A percentile compares a stretch with the other conserved stretches of the same genome.
Evolutionary conservation across 768 basidiomycete genomes (phyloP).

Genomic region (Tricholoma hemisulphureum): DNA sequence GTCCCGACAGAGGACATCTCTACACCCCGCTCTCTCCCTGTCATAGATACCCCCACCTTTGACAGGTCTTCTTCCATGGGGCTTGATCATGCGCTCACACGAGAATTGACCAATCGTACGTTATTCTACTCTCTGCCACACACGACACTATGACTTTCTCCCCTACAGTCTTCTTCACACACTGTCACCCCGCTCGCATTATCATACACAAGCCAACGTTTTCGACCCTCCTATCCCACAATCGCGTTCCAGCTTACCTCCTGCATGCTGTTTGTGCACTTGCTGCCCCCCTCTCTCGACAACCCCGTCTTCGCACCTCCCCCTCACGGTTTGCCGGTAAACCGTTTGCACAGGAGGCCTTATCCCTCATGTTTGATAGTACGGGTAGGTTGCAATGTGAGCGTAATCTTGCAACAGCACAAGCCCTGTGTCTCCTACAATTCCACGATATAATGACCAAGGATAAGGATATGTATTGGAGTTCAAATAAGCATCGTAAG

Average conservation of each 20-base stretch:
- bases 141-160: slow-evolving; percentile 4
- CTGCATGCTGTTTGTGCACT: slow-evolving; percentile 75
- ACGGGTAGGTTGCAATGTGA: slow-evolving; percentile 62
- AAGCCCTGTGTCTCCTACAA: slow-evolving; percentile 73
- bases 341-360: slow-evolving; percentile 59
- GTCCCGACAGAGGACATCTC: slow-evolving; percentile 37
- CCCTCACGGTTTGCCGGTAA: slow-evolving; percentile 57
- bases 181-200: slow-evolving; percentile 73
- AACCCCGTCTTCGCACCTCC: slow-evolving; percentile 55
- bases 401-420: slow-evolving; percentile 67
- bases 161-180: slow-evolving; percentile 72
- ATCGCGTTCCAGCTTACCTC: slow-evolving; percentile 67
- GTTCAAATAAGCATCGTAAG: slow-evolving; percentile 51
- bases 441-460: slow-evolving; percentile 58
- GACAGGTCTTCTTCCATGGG: slow-evolving; percentile 44
- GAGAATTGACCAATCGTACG: slow-evolving; percentile 75
- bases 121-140: slow-evolving; percentile 14
- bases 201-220: slow-evolving; percentile 82
- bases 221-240: slow-evolving; percentile 59
- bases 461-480: slow-evolving; percentile 36
- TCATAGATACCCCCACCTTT: slow-evolving; percentile 40
- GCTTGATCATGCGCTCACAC: slow-evolving; percentile 61
- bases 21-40: slow-evolving; percentile 23
- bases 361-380: slow-evolving; percentile 69
- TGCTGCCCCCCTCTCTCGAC: slow-evolving; percentile 73